Base-by-base conservation (phyloP, 306 rosid species). In the Trichosanthes truncata region DNA sequence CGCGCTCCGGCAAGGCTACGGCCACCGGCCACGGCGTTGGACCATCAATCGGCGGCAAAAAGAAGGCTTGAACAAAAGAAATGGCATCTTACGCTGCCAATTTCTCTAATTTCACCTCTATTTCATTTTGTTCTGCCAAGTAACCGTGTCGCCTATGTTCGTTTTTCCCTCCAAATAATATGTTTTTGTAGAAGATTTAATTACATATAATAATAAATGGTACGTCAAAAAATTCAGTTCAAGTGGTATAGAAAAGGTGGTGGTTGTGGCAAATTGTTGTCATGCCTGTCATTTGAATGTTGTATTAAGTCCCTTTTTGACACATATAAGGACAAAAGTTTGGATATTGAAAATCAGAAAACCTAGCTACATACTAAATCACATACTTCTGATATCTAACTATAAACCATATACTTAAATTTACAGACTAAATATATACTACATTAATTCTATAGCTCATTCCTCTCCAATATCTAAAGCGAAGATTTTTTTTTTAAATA, bases 21-120 rank as follows among this genome's bases (percentile, higher is more conserved):
- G 4, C 79, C 61, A 56, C 49, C n/a, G n/a, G n/a, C 63, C 17
- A 57, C 26, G 85, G 87, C 78, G 84, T 78, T 77, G 81, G 86
- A 80, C 71, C 85, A 66, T 81, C 78, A 23, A 0, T 84, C 65
- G 84, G 84, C 5, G 68, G 84, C 82, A 92, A 89, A 75, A 90
- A 90, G 80, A 55, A 86, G 55, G 89, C 85, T 78, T 92, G 69
- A 57, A 63, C 21, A 85, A 86, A 52, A 52, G 2, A 18, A 31
- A 25, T 33, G 41, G 12, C 66, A 59, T 33, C n/a, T n/a, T n/a
- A n/a, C n/a, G n/a, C n/a, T n/a, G n/a, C n/a, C n/a, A n/a, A n/a
- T n/a, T n/a, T n/a, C n/a, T n/a, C n/a, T n/a, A n/a, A n/a, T n/a
- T n/a, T n/a, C n/a, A n/a, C n/a, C n/a, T n/a, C 46, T 18, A 14